Base-by-base conservation (phyloP, 352 stramenopile genomes). In the Pilasporangium apinafurcum region DNA sequence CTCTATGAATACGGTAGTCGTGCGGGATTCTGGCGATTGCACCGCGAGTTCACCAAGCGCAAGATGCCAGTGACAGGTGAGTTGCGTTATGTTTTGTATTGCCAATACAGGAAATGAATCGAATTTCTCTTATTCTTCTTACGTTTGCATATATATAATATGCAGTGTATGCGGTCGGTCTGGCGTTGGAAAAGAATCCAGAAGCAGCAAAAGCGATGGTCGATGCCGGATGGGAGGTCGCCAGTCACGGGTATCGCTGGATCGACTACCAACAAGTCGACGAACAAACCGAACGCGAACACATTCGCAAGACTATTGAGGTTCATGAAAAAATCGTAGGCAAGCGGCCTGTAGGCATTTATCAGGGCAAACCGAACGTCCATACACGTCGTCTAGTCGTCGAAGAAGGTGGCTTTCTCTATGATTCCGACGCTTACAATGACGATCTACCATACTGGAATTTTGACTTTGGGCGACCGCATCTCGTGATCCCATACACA, bases 371-470 rank as follows among this genome's bases (percentile, higher is more conserved):
- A 46, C 95, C 95, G 1, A 98, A 97, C 64, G 65, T 83, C 5
- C 95, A 94, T 47, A 98, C 94, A 29, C 76, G 92, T 24, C 68
- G 69, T 34, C 62, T 97, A 0, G 86, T 97, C 29, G 73, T 98
- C 6, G 70, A 93, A 21, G 90, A 97, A 68, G 90, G 89, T 46
- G 72, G 86, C n/a, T 98, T 98, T 43, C 55, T 98, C 38, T 98
- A 98, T 67, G 94, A 98, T 70, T 89, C 89, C 5, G 94, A 98
- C 63, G 79, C 90, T 1, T 98, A 98, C 64, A 91, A 91, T 48
- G 92, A 98, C 61, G 94, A 98, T 59, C 70, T 98, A 26, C 94
- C 94, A 1, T 97, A 97, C 72, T 98, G 92, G 91, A 96, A 78
- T 48, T 72, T 64, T 40, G 81, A 94, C 31, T 91, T 90, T 54